phyloP scores from a whole-genome alignment of 805 yeast species.

The Cyberlindnera americana region DNA sequence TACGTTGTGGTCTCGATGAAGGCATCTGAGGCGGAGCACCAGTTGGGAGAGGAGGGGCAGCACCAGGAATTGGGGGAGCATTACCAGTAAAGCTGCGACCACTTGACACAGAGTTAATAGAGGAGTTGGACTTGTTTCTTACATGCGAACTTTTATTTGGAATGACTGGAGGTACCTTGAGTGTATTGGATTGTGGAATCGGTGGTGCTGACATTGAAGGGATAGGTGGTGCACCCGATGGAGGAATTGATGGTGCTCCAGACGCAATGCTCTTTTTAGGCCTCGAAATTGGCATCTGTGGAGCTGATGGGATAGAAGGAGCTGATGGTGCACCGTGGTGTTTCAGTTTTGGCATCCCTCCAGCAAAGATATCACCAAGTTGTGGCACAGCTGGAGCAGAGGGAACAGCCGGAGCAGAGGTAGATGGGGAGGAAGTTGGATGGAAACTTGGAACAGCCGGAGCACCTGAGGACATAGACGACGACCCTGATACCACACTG shows the following conservation, averaged over 20 bases:
- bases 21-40: slow-evolving; percentile 30
- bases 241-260: slow-evolving; percentile 17
- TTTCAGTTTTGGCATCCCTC: slow-evolving; percentile 25
- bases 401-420: slow-evolving; percentile 20
- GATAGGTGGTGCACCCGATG: slow-evolving; percentile 20
- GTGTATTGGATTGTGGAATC: slow-evolving; percentile 19
- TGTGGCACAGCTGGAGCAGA: slow-evolving; percentile 21
- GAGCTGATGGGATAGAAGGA: slow-evolving; percentile 12
- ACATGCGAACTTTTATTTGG: slow-evolving; percentile 19
- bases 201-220: slow-evolving; percentile 25
- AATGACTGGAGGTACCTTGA: slow-evolving; percentile 18
- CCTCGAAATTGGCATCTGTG: slow-evolving; percentile 25
- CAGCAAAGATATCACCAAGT: slow-evolving; percentile 25
- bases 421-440: slow-evolving; percentile 13
- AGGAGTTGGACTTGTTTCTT: slow-evolving; percentile 16
- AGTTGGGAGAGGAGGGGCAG: slow-evolving; percentile 27
- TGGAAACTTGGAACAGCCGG: slow-evolving; percentile 15
- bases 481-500: slow-evolving; percentile 18
- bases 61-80: slow-evolving; percentile 8
- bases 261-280: slow-evolving; percentile 18
- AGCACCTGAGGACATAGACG: slow-evolving; percentile 3
- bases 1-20: slow-evolving; percentile 23
- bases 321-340: slow-evolving; percentile 16
- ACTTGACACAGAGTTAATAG: slow-evolving; percentile 11
- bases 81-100: slow-evolving; percentile 5